Evolutionary conservation across 2,329 filamentous ascomycete species (phyloP), one percentile per base, ranked within the genome.

Genomic region (Talaromyces rugulosus): DNA sequence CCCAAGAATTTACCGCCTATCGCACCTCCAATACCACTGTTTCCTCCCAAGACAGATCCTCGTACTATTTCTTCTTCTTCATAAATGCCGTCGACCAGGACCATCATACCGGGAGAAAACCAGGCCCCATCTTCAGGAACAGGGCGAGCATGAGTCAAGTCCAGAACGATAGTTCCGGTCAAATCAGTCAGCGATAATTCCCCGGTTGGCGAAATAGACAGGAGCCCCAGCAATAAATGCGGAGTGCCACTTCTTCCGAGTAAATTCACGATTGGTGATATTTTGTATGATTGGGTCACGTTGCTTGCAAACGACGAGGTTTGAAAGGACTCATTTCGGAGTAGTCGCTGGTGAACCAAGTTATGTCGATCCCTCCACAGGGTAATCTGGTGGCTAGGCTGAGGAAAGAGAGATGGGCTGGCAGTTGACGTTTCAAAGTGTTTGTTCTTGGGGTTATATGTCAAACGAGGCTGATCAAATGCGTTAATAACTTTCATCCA

Each of bases 51-150:
- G 0, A 86, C 87, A 23, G 87, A 88, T 16, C 88, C 87, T 1
- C 82, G 69, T 42, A 75, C 78, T 23, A 86, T 87, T 65, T 92
- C 91, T 68, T 96, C 92, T 74, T 98, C 95, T 73, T 96, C 92
- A 71, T 99, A 99, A n/a, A 94, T 87, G 6, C 95, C 95, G 70
- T 99, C 95, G 0, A 97, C 87, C 0, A 99, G 83, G 3, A 98
- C 90, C 55, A 99, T 90, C 92, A 98, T 98, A 3, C 96, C 96
- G 0, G 95, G 93, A 5, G 89, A 87, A 71, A 97, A 97, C 89
- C 92, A 99, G 4, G 91, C 89, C 28, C 91, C 92, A 12, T 58
- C 57, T 63, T 92, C 88, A 0, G 93, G 93, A 60, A 97, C 89
- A 14, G 90, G 87, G 27, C 88, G 87, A 0, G 94, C 91, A 70